Evolutionary conservation across 2,329 filamentous ascomycete species (phyloP).

Genomic region (Neocatenulostroma microsporum): DNA sequence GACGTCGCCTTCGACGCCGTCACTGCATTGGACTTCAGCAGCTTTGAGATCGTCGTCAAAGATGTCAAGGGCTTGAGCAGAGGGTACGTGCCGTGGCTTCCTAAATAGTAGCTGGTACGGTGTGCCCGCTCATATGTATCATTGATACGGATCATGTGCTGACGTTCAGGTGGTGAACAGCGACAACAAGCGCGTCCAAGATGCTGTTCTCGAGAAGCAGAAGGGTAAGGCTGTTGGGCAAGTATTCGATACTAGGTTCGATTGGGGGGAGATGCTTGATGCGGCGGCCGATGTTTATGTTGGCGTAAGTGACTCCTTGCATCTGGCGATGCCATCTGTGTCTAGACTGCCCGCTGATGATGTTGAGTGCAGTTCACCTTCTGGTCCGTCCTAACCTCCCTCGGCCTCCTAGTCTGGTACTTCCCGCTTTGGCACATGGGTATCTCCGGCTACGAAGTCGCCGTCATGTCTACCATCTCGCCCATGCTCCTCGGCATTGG

Average conservation of each 20-base stretch:
- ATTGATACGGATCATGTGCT: no score
- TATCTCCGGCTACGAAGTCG: slow-evolving; percentile 87
- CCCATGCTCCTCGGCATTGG: slow-evolving; percentile 69
- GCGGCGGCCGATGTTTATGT: slow-evolving; percentile 84
- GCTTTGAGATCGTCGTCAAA: slow-evolving; percentile 78
- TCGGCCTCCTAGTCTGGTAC: slow-evolving; percentile 90
- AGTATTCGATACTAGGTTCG: slow-evolving; percentile 64
- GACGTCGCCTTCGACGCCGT: slow-evolving; percentile 96
- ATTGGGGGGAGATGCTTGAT: slow-evolving; percentile 66
- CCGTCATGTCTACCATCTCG: slow-evolving; percentile 77
- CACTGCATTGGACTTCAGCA: slow-evolving; percentile 82
- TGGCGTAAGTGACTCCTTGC: slow-evolving; percentile 68
- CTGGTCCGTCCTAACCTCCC: slow-evolving; percentile 86
- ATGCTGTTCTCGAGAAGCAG: slow-evolving; percentile 31
- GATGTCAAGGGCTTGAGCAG: slow-evolving; percentile 85
- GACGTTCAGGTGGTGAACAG: slow-evolving; percentile 12
- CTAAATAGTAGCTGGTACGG: slow-evolving; percentile 60
- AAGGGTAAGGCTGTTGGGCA: slow-evolving; percentile 67
- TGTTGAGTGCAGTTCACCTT: slow-evolving; percentile 64
- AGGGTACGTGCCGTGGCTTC: slow-evolving; percentile 98
- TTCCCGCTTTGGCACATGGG: slow-evolving; percentile 99
- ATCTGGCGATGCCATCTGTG: background rate
- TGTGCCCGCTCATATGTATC: slow-evolving; percentile 27
- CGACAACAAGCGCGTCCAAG: slow-evolving; percentile 23
- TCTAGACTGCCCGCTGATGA: slow-evolving; percentile 8